Evolutionary conservation across 352 stramenopile genomes (phyloP), one percentile per base, ranked within the genome.

Genomic region (Elongisporangium senticosum): DNA sequence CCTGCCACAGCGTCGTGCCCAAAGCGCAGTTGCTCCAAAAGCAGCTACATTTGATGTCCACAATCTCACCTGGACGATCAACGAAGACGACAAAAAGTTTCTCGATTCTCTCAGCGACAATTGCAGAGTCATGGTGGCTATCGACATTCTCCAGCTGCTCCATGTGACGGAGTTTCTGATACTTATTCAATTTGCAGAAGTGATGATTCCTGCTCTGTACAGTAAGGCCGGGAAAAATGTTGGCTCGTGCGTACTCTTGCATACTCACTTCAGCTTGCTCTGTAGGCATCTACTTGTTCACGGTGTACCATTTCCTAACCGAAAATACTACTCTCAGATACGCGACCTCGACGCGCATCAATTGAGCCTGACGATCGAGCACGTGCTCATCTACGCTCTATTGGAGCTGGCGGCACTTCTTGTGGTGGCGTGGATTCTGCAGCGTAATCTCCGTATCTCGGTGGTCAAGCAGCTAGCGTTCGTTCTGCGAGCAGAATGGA

Each of bases 301-400:
- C 59, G 37, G 65, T 76, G 52, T 80, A 68, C 49, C 53, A 77
- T 20, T 50, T 80, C 0, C 62, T 64, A 80, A 80, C 49, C 62
- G 60, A 3, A 50, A 53, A 0, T 77, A 66, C 50, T 78, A 75
- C 55, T 56, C 62, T 3, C 71, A 83, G 53, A 62, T 80, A 14
- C 50, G 53, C 0, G 40, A 52, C 17, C 56, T 75, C 10, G 39
- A 71, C 15, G 22, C 8, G 33, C 8, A 43, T 17, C 26, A 37
- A 37, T 17, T 43, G 11, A 10, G 4, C 13, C 10, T 3, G 33
- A 43, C 13, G 10, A 43, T 43, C 11, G 2, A 43, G 33, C 7
- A 39, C 11, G 55, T 71, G 22, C 40, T 73, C 28, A 24, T 66
- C 15, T 74, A 77, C 58, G 65, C 58, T 4, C 11, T 64, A 8